phyloP scores from a whole-genome alignment of 768 basidiomycete genomes.

The Leccinellum rugosiceps region DNA sequence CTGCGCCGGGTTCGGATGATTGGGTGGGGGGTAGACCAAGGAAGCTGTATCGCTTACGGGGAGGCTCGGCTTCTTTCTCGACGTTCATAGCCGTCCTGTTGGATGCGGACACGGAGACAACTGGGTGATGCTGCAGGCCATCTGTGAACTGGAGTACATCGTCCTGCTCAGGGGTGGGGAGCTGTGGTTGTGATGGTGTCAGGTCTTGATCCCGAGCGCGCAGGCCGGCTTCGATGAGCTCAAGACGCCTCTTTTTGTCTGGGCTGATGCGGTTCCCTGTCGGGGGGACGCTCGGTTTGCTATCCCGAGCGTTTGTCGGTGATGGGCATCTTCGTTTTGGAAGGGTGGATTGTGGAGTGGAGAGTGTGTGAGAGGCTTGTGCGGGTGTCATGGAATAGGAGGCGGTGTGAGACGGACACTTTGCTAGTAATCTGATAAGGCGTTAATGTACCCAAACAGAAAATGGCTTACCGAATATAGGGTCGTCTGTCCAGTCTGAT shows the following conservation, averaged over 20 bases:
- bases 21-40: slow-evolving; percentile 17
- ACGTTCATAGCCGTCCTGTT: background rate
- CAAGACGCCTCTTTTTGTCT: slow-evolving; percentile 3
- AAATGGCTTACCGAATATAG: slow-evolving; percentile 10
- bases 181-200: background rate
- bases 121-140: background rate
- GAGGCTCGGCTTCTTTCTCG: background rate
- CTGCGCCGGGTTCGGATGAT: slow-evolving; percentile 1
- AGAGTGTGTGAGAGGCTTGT: background rate
- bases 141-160: slow-evolving; percentile 18
- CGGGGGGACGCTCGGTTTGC: background rate
- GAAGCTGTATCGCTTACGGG: slow-evolving; percentile 13
- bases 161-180: background rate
- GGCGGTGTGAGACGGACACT: background rate
- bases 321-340: slow-evolving; percentile 4
- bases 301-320: background rate
- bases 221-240: slow-evolving; percentile 15
- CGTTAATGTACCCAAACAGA: too few relatives aligned
- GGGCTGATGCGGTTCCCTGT: background rate
- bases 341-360: slow-evolving; percentile 1
- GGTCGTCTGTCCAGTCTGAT: slow-evolving; percentile 35
- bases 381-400: background rate
- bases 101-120: background rate
- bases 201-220: background rate
- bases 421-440: slow-evolving; percentile 4